Evolutionary conservation across 2,329 filamentous ascomycete species (phyloP), one percentile per base, ranked within the genome.

Genomic region (Aspergillus uvarum): DNA sequence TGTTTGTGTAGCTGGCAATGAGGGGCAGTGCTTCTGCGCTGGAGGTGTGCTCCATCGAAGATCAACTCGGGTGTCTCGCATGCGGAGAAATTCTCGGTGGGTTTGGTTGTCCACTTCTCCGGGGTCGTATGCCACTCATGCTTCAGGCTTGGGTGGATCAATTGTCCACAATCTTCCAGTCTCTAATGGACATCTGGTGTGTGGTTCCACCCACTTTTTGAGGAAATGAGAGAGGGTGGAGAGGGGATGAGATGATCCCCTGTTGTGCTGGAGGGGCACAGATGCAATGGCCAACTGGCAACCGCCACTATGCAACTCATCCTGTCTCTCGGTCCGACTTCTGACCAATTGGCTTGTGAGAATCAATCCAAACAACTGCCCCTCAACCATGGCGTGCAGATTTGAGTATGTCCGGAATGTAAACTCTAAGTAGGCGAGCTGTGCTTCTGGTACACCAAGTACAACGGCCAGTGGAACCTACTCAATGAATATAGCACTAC

Each of bases 51-150:
- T 47, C 32, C 53, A 47, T 55, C 26, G 26, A 55, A 12, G 32
- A 35, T 35, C 32, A 35, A 16, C 32, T 35, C 32, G 32, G 32
- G 21, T 35, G 38, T n/a, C n/a, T 29, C 53, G 47, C 42, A 47
- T 55, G 53, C 53, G 53, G 53, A 55, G 53, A 55, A 55, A 55
- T 55, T 55, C 53, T 55, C 53, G 53, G 53, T 55, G 53, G 53
- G 42, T 55, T 32, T 35, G 32, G 3, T 31, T 29, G 19, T 35
- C 44, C 53, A 48, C 53, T 44, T 44, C 42, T 55, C 42, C 14
- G 12, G 16, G 24, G 26, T 22, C 14, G 26, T 48, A 44, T 55
- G 19, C 53, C 53, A 55, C 53, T 55, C 53, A 48, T 47, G 32
- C 53, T 29, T 19, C 53, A 66, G 16, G 16, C 8, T 14, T 7